phyloP scores from a whole-genome alignment of 1,284 basidiomycete species.

The Mycena citricolor region DNA sequence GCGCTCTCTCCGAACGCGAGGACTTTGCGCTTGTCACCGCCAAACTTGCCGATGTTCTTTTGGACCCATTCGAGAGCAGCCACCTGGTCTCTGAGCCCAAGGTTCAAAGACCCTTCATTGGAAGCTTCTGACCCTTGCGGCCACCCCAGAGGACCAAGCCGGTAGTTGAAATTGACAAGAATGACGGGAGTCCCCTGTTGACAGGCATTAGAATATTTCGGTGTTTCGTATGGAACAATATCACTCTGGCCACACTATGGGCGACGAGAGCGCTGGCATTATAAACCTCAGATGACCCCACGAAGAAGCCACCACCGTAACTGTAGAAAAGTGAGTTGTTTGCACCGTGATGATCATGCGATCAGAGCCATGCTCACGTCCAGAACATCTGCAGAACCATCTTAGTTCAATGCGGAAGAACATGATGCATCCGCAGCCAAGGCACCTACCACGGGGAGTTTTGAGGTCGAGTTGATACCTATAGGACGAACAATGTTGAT shows the following conservation, averaged over 20 bases:
- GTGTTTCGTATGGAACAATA: neutral
- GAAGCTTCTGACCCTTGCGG: conserved; percentile 35
- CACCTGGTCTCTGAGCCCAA: conserved; percentile 36
- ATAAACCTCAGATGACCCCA: conserved; percentile 1
- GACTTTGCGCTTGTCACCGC: conserved; percentile 38
- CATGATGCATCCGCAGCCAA: neutral
- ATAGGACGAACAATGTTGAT: conserved; percentile 27
- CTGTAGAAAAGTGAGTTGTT: neutral
- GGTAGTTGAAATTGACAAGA: conserved; percentile 44
- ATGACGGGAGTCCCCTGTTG: conserved; percentile 28
- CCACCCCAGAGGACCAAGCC: conserved; percentile 41
- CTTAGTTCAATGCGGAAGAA: too few species aligned
- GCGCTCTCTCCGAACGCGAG: conserved; percentile 39
- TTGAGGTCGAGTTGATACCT: conserved; percentile 10
- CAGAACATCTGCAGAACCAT: conserved; percentile 14
- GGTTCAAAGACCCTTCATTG: conserved; percentile 31
- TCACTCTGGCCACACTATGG: conserved; percentile 18
- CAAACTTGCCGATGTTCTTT: conserved; percentile 37
- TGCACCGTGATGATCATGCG: too few species aligned
- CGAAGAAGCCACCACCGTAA: conserved; percentile 17
- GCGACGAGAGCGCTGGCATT: conserved; percentile 15
- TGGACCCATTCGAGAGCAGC: conserved; percentile 38
- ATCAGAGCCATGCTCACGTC: conserved; percentile 12
- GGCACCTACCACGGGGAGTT: conserved; percentile 26
- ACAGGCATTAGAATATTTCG: neutral